A percentile compares a stretch with the other conserved stretches of the same genome.
Conservation (phyloP, 2,329 filamentous ascomycete species). For the Phialocephala sp. region DNA sequence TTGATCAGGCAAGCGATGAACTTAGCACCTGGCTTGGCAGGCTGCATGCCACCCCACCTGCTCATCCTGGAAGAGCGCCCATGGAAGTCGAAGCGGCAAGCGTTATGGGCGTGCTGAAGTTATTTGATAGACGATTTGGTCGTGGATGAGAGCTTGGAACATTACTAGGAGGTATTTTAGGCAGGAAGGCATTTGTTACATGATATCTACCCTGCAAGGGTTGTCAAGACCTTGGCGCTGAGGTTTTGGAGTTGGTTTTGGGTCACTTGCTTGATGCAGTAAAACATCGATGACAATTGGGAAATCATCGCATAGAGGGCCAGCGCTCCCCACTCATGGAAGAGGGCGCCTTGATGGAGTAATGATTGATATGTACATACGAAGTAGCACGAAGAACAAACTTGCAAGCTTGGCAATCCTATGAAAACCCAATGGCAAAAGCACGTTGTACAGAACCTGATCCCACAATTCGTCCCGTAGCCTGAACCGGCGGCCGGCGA, state of each 20-base stretch:
- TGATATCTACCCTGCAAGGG: neutral
- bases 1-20: conserved; percentile 74
- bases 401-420: neutral
- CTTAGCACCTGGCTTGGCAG: conserved; percentile 78
- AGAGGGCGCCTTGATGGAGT: conserved; percentile 10
- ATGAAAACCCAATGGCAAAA: conserved; percentile 1
- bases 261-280: neutral
- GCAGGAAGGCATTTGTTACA: neutral
- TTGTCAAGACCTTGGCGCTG: neutral
- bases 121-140: conserved; percentile 78
- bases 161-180: neutral
- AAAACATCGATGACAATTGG: neutral
- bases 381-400: neutral
- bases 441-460: conserved; percentile 9
- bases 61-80: conserved; percentile 53
- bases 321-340: neutral
- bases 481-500: neutral
- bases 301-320: neutral
- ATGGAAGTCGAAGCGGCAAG: conserved; percentile 83
- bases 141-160: conserved; percentile 41
- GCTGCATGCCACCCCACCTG: conserved; percentile 62
- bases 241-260: conserved; percentile 4
- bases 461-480: neutral
- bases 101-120: conserved; percentile 84
- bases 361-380: conserved; percentile 8